Conservation (phyloP, 2,329 filamentous ascomycete species). For the Calonectria honghensis region DNA sequence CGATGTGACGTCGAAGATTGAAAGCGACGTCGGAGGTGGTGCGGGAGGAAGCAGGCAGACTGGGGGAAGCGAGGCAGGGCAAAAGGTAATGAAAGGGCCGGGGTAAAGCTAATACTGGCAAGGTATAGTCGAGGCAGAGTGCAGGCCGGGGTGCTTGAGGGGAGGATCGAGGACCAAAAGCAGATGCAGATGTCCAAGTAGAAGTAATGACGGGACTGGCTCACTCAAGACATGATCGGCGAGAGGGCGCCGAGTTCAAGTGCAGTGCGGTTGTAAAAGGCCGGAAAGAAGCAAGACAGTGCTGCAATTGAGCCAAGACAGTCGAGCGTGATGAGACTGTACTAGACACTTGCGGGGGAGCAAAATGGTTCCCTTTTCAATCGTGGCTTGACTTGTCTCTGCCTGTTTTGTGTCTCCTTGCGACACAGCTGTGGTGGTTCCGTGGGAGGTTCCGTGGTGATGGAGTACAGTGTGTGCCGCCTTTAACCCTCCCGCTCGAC, state of each 20-base stretch:
- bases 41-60: slow-evolving; percentile 42
- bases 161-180: slow-evolving; percentile 28
- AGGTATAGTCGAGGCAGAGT: slow-evolving; percentile 44
- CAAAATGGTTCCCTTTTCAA: slow-evolving; percentile 18
- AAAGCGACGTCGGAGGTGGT: slow-evolving; percentile 44
- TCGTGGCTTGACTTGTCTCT: slow-evolving; percentile 16
- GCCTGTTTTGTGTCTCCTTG: slow-evolving; percentile 27
- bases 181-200: slow-evolving; percentile 24
- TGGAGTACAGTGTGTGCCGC: slow-evolving; percentile 6
- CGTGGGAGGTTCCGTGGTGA: background rate
- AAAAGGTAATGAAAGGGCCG: slow-evolving; percentile 33
- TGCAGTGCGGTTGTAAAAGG: slow-evolving; percentile 29
- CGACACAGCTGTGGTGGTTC: slow-evolving; percentile 17
- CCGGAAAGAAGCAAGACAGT: slow-evolving; percentile 24
- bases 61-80: slow-evolving; percentile 30
- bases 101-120: slow-evolving; percentile 32
- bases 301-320: slow-evolving; percentile 17
- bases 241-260: slow-evolving; percentile 36
- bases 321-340: slow-evolving; percentile 24
- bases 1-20: slow-evolving; percentile 43
- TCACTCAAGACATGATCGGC: slow-evolving; percentile 54
- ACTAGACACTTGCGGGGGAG: slow-evolving; percentile 28
- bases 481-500: slow-evolving; percentile 11
- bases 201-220: slow-evolving; percentile 43
- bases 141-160: slow-evolving; percentile 35